A percentile compares a stretch with the other conserved stretches of the same genome.
Evolutionary conservation across 1,284 basidiomycete species (phyloP).

Genomic region (Trichosporon inkin): DNA sequence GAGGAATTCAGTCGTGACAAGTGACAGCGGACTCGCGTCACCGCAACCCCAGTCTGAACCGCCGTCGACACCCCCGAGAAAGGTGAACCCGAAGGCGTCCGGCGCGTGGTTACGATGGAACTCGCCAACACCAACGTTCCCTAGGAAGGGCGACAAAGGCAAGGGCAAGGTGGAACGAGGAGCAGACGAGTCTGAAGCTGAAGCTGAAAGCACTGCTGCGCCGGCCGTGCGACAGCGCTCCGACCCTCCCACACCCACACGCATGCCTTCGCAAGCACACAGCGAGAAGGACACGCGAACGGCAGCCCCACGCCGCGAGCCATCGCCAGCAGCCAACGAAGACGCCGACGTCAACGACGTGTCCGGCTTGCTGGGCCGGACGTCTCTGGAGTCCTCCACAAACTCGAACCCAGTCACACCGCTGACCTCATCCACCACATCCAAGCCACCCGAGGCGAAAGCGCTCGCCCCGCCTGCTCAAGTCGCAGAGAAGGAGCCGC

Average conservation of each 20-base stretch:
- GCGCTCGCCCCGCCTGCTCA: not conserved
- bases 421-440: conserved; percentile 1
- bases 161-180: conserved; percentile 21
- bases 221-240: not conserved
- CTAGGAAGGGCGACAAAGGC: conserved; percentile 34
- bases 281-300: not conserved
- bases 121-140: conserved; percentile 36
- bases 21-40: not conserved
- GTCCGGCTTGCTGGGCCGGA: not conserved
- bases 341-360: not conserved
- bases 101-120: conserved; percentile 44
- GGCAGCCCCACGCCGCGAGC: not conserved
- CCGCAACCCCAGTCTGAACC: not conserved
- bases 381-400: not conserved
- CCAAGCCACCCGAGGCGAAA: not conserved
- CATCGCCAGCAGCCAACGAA: not conserved
- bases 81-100: conserved; percentile 38
- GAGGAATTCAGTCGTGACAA: not conserved
- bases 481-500: not conserved
- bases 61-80: conserved; percentile 10
- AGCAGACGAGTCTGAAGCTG: not conserved
- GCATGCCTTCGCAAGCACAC: not conserved
- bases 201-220: not conserved
- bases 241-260: not conserved
- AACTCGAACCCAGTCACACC: not conserved